These are phyloP conservation scores for Cutaneotrichosporon cavernicola DNA, from an alignment of 1,284 basidiomycete species.

Conservation along the genomic window DNA sequence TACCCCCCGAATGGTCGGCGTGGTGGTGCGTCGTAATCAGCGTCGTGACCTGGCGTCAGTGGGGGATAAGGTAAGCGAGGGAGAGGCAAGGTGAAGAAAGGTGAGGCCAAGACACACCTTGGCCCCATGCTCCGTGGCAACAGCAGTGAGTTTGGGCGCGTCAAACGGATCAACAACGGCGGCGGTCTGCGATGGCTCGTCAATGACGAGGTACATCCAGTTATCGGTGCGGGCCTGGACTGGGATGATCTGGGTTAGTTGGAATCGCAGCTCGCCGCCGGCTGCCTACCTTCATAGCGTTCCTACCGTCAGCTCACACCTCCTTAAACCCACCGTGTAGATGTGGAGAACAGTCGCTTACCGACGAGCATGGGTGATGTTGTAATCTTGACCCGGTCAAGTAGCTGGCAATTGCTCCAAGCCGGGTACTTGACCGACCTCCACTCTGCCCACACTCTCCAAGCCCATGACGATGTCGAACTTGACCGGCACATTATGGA, in stretches of 20 bases:
- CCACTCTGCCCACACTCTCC: neutral
- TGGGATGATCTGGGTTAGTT: constrained; percentile 59
- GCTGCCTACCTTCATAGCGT: constrained; percentile 5
- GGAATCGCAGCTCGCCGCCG: neutral
- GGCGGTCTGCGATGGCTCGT: constrained; percentile 66
- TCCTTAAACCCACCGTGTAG: neutral
- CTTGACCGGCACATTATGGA: neutral
- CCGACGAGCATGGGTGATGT: neutral
- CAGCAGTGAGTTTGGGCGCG: constrained; percentile 67
- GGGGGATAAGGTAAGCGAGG: too few relatives aligned
- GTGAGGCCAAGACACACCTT: constrained; percentile 47
- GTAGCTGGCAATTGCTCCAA: neutral
- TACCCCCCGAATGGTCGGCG: constrained; percentile 85
- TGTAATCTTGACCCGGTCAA: neutral
- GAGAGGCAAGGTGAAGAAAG: too few relatives aligned
- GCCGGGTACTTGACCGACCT: neutral
- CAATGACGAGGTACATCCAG: constrained; percentile 83
- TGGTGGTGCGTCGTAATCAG: constrained; percentile 87
- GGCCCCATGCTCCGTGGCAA: constrained; percentile 67
- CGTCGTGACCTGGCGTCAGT: constrained; percentile 59
- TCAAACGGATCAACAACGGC: constrained; percentile 71
- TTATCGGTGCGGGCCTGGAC: constrained; percentile 78
- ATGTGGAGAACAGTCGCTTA: constrained; percentile 5
- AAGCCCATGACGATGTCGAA: neutral
- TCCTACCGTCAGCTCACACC: constrained; percentile 1